phyloP scores from a whole-genome alignment of 306 rosid genomes.

The Purshia tridentata region DNA sequence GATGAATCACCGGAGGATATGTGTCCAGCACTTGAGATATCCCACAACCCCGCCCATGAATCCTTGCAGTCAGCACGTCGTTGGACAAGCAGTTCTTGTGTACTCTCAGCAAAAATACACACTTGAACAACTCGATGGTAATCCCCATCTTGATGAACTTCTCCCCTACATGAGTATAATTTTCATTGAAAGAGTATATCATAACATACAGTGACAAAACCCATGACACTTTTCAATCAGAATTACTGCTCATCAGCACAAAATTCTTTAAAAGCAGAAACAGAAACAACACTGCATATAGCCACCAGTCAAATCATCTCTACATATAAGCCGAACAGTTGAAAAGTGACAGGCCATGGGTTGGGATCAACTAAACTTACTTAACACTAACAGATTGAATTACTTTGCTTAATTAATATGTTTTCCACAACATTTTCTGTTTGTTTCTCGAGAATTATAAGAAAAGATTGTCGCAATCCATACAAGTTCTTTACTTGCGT shows the following conservation, averaged over 20 bases:
- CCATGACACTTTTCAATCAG: neutral
- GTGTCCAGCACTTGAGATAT: constrained; percentile 93
- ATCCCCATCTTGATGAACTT: constrained; percentile 89
- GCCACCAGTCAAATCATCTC: too few relatives aligned
- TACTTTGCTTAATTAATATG: neutral
- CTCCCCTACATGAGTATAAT: constrained; percentile 39
- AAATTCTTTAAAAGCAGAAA: neutral
- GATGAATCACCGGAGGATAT: constrained; percentile 81
- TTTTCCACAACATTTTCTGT: neutral
- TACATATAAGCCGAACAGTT: too few relatives aligned
- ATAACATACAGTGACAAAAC: neutral
- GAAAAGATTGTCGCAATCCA: neutral
- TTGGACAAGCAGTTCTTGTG: constrained; percentile 77
- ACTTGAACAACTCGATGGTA: constrained; percentile 94
- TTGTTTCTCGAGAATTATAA: neutral
- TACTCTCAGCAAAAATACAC: constrained; percentile 80
- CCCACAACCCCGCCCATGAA: constrained; percentile 89
- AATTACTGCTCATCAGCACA: neutral
- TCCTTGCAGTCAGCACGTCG: constrained; percentile 82
- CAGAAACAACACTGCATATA: neutral
- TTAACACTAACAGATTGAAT: neutral
- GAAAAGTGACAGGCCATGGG: neutral
- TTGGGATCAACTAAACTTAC: neutral
- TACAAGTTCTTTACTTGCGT: neutral
- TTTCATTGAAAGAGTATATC: neutral